Evolutionary conservation across 352 stramenopile species (phyloP).

Genomic region (Hyaloperonospora brassicae): DNA sequence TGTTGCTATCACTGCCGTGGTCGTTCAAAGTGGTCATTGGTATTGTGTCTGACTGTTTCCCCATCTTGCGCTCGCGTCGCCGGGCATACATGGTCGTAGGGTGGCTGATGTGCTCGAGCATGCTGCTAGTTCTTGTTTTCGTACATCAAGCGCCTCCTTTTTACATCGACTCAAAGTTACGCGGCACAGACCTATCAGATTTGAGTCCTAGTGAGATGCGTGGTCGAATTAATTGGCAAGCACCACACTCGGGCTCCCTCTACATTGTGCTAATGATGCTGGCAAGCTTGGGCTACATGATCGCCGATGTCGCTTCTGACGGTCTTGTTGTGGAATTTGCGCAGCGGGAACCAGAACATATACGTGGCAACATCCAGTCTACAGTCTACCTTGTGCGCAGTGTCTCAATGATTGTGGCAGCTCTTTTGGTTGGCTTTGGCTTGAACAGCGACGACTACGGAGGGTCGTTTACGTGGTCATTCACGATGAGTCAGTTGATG

Average conservation of each 20-base stretch:
- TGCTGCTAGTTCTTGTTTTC: slow-evolving; percentile 44
- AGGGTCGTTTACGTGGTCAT: slow-evolving; percentile 25
- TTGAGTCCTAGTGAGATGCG: slow-evolving; percentile 24
- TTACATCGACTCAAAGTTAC: slow-evolving; percentile 41
- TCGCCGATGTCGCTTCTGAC: slow-evolving; percentile 30
- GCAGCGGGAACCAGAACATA: slow-evolving; percentile 36
- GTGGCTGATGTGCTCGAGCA: slow-evolving; percentile 43
- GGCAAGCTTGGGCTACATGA: slow-evolving; percentile 32
- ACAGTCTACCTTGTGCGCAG: slow-evolving; percentile 31
- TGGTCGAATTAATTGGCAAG: slow-evolving; percentile 24
- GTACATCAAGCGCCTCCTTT: slow-evolving; percentile 38
- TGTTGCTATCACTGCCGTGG: slow-evolving; percentile 51
- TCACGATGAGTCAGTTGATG: slow-evolving; percentile 35
- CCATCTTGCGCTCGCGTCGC: slow-evolving; percentile 48
- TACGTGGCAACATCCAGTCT: slow-evolving; percentile 36
- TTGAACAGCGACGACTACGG: slow-evolving; percentile 35
- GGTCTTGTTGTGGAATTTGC: slow-evolving; percentile 45
- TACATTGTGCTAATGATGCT: slow-evolving; percentile 38
- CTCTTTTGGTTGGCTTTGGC: slow-evolving; percentile 32
- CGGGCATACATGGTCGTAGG: slow-evolving; percentile 68
- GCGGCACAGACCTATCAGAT: slow-evolving; percentile 37
- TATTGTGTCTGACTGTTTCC: slow-evolving; percentile 55
- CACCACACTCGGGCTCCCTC: slow-evolving; percentile 20
- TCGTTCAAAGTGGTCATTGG: slow-evolving; percentile 64
- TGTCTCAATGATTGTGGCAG: slow-evolving; percentile 27